Base-by-base conservation (phyloP, 2,329 filamentous ascomycete genomes). In the Graphiopsis chlorocephala region DNA sequence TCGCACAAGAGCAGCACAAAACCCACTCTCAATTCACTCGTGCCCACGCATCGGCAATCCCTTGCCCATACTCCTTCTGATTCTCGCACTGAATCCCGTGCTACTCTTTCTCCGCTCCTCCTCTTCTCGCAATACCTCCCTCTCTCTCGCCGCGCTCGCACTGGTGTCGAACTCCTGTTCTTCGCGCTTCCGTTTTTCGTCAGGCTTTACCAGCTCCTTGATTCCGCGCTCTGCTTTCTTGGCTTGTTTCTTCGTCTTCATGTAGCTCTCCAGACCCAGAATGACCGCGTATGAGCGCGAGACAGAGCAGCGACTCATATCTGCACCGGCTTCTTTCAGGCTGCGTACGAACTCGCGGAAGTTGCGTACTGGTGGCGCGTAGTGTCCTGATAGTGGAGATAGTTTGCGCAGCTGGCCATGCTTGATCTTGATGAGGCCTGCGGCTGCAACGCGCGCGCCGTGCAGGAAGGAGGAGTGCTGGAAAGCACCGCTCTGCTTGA, bases 391-490 rank as follows among this genome's bases (percentile, higher is more conserved):
- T 3, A 86, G 73, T 0, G 83, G 92, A 4, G 89, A 91, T 10
- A 96, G 81, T 59, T 87, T 88, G 1, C 85, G 83, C n/a, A 97
- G 76, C 31, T 90, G 86, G 1, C 93, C 93, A 69, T 93, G 83
- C 74, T 92, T 92, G 73, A 97, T 88, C 75, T 91, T 93, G 74
- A 97, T 92, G 28, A 94, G 81, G 0, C 93, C 93, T 4, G 93
- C 93, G 0, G 93, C 89, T 0, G 88, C 87, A 61, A 97, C 93
- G 14, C 93, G 87, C 11, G 88, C 85, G 26, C 93, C 93, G 67
- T 93, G 90, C 1, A 97, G 82, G 72, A 97, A 97, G 0, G 91
- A 95, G 14, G 90, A 93, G 77, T 97, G 93, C 72, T 97, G 93
- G 72, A 97, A 97, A 4, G 90, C 88, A 12, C 93, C 93, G 4